phyloP scores from a whole-genome alignment of 2,329 filamentous ascomycete genomes.

The Monosporascus cannonballus region DNA sequence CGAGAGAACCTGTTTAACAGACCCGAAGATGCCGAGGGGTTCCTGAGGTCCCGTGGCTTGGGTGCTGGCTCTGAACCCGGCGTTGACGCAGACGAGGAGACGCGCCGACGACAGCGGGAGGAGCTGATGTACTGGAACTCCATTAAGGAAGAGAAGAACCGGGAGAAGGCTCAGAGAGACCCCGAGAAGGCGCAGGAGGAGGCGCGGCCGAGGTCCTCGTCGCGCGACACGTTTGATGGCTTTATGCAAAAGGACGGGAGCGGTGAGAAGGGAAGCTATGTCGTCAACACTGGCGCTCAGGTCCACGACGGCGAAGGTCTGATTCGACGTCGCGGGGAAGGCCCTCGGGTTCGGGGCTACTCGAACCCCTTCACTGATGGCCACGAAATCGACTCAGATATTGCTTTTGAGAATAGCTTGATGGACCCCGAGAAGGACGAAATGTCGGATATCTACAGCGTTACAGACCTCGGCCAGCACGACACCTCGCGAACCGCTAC shows the following conservation, averaged over 20 bases:
- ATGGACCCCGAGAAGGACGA: conserved; percentile 42
- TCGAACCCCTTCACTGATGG: conserved; percentile 57
- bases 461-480: conserved; percentile 38
- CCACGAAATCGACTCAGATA: conserved; percentile 45
- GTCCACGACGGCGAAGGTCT: conserved; percentile 37
- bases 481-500: conserved; percentile 10
- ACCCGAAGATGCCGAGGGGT: conserved; percentile 61
- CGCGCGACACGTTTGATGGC: conserved; percentile 48
- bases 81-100: conserved; percentile 58
- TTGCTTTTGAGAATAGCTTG: conserved; percentile 32
- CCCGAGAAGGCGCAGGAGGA: conserved; percentile 18
- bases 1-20: conserved; percentile 55
- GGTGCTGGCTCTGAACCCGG: conserved; percentile 35
- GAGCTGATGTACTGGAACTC: conserved; percentile 63
- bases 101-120: conserved; percentile 53
- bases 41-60: conserved; percentile 45
- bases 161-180: conserved; percentile 26
- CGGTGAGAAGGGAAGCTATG: conserved; percentile 49
- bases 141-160: conserved; percentile 41
- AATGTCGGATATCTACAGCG: conserved; percentile 51
- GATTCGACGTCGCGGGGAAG: conserved; percentile 43
- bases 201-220: conserved; percentile 16
- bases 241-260: conserved; percentile 45
- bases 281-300: conserved; percentile 53
- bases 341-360: conserved; percentile 42